Evolutionary conservation across 1,284 basidiomycete genomes (phyloP), one percentile per base, ranked within the genome.

Genomic region (Puccinia horiana): DNA sequence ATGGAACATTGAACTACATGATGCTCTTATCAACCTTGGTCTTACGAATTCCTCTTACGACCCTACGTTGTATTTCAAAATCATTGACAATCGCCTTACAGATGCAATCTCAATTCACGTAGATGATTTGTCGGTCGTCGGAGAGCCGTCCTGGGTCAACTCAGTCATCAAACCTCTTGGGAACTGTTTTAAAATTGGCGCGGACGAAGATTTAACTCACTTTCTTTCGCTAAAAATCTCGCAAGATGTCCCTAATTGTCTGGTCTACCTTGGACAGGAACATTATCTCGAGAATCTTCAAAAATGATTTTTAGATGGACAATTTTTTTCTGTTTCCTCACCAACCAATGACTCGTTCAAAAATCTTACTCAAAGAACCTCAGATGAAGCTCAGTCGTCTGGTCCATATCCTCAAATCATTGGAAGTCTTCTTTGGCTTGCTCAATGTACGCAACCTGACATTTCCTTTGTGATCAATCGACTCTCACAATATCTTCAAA

Each of bases 51-150:
- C 49, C 1, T 12, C 29, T 1, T 74, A 49, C 14, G 26, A 74
- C 32, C 47, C 72, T 18, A 74, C 72, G 3, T 29, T 74, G 20
- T 74, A 74, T 26, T 73, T 73, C 70, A 65, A 65, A 65, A 9
- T 73, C 8, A 4, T 26, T 29, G 37, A 65, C 52, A n/a, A n/a
- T n/a, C 52, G 52, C n/a, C 52, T 56, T n/a, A 56, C n/a, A 16
- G 52, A 56, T 56, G 52, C 52, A 16, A 56, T 56, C 52, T 16
- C 52, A 56, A 56, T n/a, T 6, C 65, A 69, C 16, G 65, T 69
- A 4, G 29, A 69, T 37, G 65, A 69, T 26, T 26, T 56, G 8
- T 23, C 54, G 2, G 26, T 56, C 3, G 23, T 56, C 5, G 54
- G 54, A 26, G 65, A 69, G 29, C 37, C 14, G 29, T 37, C 32